Evolutionary conservation across 768 basidiomycete species (phyloP), one percentile per base, ranked within the genome.

Genomic region (Kwoniella botswanensis): DNA sequence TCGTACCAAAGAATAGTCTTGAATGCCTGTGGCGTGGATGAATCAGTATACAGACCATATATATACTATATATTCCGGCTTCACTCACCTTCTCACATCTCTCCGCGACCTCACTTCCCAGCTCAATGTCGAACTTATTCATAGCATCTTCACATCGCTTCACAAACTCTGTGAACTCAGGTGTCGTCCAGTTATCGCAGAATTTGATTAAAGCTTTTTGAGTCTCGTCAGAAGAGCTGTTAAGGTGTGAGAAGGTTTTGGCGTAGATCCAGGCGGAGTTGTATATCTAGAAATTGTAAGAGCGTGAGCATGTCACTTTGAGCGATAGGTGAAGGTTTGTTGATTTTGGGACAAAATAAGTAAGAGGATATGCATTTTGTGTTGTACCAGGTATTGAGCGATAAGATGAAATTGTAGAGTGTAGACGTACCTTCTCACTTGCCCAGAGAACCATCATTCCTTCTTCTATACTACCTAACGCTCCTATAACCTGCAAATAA

Each of bases 361-460:
- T 35, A 35, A 35, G 35, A 35, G 5, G 35, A 35, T 35, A 35
- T 35, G 35, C 35, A 35, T 6, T 35, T 35, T 35, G 7, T 35
- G 6, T 4, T 35, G 35, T 35, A 35, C 7, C 7, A 35, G 35
- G 35, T 35, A 35, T 35, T 35, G 6, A 6, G 35, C 7, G 35
- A 35, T 35, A 35, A 1, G 4, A 35, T 35, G 7, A 35, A 6
- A 35, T 9, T 4, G 35, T 9, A 35, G 35, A 35, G 35, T 9
- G 35, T 35, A 9, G 7, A 69, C 82, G 22, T 56, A 91, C 91
- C 84, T 88, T 87, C 80, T 92, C 91, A 90, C 92, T 92, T 0
- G 90, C 90, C 90, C 90, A 92, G 17, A 92, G 83, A 71, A 92
- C 89, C 1, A 92, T 84, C 29, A 93, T 80, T 0, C 89, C 90